phyloP scores from a whole-genome alignment of 352 stramenopile genomes.

The Globisporangium lucens region DNA sequence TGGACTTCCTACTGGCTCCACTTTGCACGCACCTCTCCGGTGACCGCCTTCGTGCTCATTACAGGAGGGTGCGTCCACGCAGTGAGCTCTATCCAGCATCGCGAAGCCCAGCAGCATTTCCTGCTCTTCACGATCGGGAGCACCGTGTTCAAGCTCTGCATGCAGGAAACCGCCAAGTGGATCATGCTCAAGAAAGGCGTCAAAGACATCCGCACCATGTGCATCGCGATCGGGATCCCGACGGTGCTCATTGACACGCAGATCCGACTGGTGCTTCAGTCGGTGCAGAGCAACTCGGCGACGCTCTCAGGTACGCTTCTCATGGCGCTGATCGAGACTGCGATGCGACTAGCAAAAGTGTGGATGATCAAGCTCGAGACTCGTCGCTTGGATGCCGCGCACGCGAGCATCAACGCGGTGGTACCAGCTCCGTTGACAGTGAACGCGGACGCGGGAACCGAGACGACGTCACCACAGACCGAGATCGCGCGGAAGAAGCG shows the following conservation, averaged over 20 bases:
- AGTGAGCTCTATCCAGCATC: neutral
- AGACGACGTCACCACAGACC: neutral
- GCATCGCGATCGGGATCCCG: constrained; percentile 23
- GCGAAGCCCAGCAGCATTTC: neutral
- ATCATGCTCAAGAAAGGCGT: constrained; percentile 25
- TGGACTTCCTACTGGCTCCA: neutral
- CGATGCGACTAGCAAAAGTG: neutral
- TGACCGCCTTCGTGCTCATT: neutral
- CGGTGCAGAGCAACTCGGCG: neutral
- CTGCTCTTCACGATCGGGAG: constrained; percentile 20
- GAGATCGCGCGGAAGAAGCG: neutral
- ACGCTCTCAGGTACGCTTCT: neutral
- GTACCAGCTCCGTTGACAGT: neutral
- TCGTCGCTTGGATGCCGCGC: neutral
- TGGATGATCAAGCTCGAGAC: neutral
- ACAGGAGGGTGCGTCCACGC: neutral
- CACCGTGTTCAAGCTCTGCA: constrained; percentile 29
- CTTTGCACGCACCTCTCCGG: neutral
- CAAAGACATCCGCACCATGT: constrained; percentile 37
- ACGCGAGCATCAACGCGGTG: neutral
- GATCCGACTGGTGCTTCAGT: constrained; percentile 15
- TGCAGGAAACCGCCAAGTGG: constrained; percentile 34
- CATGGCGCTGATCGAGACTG: neutral
- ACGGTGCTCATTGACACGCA: constrained; percentile 25
- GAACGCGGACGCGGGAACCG: neutral